Evolutionary conservation across 371 early-diverging fungal genomes (phyloP), one percentile per base, ranked within the genome.

Genomic region (Furculomyces boomerangus): DNA sequence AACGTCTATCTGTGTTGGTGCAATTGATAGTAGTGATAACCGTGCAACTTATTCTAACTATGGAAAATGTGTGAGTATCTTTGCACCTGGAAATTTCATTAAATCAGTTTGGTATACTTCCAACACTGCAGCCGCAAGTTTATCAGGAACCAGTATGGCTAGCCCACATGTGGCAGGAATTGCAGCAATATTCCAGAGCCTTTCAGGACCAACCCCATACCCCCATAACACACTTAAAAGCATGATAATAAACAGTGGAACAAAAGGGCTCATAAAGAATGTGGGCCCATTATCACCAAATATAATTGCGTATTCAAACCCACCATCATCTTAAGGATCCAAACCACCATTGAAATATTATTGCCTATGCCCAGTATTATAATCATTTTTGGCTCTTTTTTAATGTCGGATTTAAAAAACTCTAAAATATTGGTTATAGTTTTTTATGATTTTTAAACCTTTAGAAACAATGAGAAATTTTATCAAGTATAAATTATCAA

Each of bases 61-160:
- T 57, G 98, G 98, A 55, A 65, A 65, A 45, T 97, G 98, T 71
- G 92, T 92, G 30, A 91, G 93, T 68, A 79, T 97, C 30, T 92
- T 93, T 67, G 92, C 85, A 41, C 95, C 95, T 37, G 99, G 99
- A 43, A 75, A 84, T 55, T 81, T 92, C 63, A 94, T 99, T 50
- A 60, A 72, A 39, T 90, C 91, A 53, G 74, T 84, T 50, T 95
- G 92, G 90, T 84, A 78, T 62, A 88, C 88, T 29, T 74, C 75
- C 57, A 70, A 71, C 43, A 57, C 56, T 61, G 80, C 76, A 53
- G 84, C 79, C 64, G 89, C 87, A 72, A 84, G 83, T 30, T 89
- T 94, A 62, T 92, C 93, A 40, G 99, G 99, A 53, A 99, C 99
- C 13, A 90, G 92, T 37, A 99, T 99, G 99, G 99, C 99, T 31